Evolutionary conservation across 345 rosid species (phyloP).

Genomic region (Hypericum androsaemum): DNA sequence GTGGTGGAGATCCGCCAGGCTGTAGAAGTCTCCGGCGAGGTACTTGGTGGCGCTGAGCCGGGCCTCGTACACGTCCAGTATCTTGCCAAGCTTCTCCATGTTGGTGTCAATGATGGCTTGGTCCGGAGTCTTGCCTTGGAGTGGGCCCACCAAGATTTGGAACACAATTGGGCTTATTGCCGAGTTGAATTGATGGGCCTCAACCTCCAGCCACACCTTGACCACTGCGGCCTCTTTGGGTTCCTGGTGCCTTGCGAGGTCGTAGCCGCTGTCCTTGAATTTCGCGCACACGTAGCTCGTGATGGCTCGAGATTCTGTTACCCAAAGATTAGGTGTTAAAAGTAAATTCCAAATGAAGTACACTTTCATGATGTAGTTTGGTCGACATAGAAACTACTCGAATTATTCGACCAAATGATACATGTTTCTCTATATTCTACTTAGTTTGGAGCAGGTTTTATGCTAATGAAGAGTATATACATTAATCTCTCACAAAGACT

Average conservation of each 20-base stretch:
- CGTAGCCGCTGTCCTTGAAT: constrained; percentile 41
- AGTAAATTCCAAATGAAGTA: not conserved
- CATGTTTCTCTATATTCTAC: too few species aligned
- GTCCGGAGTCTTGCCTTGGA: constrained; percentile 39
- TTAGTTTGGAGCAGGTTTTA: too few species aligned
- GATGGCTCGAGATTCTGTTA: constrained; percentile 70
- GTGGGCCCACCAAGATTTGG: constrained; percentile 44
- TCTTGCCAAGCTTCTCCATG: constrained; percentile 44
- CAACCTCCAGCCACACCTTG: constrained; percentile 64
- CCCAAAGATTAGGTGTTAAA: not conserved
- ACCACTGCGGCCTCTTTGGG: constrained; percentile 47
- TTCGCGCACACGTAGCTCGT: constrained; percentile 53
- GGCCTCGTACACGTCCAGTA: constrained; percentile 59
- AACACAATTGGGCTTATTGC: constrained; percentile 37
- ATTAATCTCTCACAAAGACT: too few species aligned
- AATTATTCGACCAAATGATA: too few species aligned
- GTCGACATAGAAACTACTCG: too few species aligned
- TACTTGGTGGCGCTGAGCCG: constrained; percentile 43
- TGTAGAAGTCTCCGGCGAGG: constrained; percentile 61
- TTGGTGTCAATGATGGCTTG: constrained; percentile 36
- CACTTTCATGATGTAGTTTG: too few species aligned
- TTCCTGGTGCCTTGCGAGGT: constrained; percentile 37
- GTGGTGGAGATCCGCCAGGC: constrained; percentile 73
- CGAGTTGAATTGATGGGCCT: constrained; percentile 57
- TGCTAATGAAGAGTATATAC: too few species aligned